Evolutionary conservation across 768 basidiomycete genomes (phyloP).

Genomic region (Tulasnella sp.): DNA sequence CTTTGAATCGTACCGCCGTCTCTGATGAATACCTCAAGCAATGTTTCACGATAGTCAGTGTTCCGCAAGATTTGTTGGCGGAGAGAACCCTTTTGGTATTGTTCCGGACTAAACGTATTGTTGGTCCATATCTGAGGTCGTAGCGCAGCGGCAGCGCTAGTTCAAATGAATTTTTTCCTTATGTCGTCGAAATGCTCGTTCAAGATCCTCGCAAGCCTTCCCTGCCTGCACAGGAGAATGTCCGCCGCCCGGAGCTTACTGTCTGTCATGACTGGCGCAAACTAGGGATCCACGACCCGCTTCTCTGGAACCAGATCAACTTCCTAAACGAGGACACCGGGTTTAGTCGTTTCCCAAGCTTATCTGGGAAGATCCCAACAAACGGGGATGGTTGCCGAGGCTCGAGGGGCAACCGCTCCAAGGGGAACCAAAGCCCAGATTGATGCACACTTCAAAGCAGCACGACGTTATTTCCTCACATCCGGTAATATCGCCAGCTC

Average conservation of each 20-base stretch:
- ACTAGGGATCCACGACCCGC: neutral
- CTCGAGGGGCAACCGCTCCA: neutral
- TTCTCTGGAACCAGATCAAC: neutral
- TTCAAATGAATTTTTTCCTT: neutral
- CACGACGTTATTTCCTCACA: neutral
- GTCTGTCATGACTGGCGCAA: neutral
- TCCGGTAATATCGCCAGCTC: neutral
- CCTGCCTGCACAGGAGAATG: neutral
- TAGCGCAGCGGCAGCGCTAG: too few relatives aligned
- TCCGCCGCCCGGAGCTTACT: neutral
- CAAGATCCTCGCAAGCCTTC: neutral
- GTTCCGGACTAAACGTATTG: too few relatives aligned
- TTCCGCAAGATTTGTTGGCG: too few relatives aligned
- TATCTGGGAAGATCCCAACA: neutral
- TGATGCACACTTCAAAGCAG: neutral
- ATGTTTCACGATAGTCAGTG: too few relatives aligned
- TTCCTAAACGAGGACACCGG: neutral
- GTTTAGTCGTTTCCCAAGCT: neutral
- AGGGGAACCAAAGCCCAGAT: neutral
- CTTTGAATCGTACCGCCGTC: too few relatives aligned
- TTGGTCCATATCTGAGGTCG: too few relatives aligned
- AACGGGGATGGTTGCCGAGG: neutral
- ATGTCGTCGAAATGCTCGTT: neutral
- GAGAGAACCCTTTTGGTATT: too few relatives aligned
- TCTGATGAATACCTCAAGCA: too few relatives aligned